Percentiles rank a stretch among this genome's conserved stretches.
Conservation (phyloP, 2,329 filamentous ascomycete species). For the Magnaporthiopsis incrustans region DNA sequence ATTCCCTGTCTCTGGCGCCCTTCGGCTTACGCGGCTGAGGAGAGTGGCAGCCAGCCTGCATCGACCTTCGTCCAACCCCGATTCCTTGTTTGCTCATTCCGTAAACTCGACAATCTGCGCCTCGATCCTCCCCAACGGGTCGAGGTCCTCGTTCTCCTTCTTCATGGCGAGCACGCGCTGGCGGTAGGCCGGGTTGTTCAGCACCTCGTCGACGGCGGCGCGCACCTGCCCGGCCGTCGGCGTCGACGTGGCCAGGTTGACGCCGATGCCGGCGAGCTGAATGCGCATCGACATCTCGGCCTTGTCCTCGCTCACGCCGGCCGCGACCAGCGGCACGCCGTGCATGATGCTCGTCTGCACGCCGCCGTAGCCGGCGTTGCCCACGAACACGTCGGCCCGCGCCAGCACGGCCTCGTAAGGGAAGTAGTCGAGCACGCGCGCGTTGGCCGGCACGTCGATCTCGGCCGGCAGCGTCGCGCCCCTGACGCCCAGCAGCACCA, state of each 20-base stretch:
- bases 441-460: conserved; percentile 22
- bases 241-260: conserved; percentile 31
- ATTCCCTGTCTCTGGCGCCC: too few relatives aligned
- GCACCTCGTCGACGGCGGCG: conserved; percentile 22
- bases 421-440: conserved; percentile 36
- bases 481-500: conserved; percentile 17
- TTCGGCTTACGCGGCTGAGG: too few relatives aligned
- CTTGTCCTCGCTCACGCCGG: conserved; percentile 34
- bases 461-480: conserved; percentile 5
- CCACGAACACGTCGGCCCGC: conserved; percentile 35
- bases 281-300: conserved; percentile 32
- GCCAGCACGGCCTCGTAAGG: conserved; percentile 38
- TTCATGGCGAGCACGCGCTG: conserved; percentile 17
- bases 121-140: conserved; percentile 9
- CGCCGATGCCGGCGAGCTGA: conserved; percentile 34
- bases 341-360: conserved; percentile 35
- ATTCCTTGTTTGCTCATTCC: not conserved
- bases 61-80: too few relatives aligned
- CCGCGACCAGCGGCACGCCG: conserved; percentile 39
- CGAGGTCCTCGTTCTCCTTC: conserved; percentile 16
- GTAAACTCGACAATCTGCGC: conserved; percentile 5
- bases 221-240: conserved; percentile 22
- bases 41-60: too few relatives aligned
- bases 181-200: conserved; percentile 23
- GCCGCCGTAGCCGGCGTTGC: conserved; percentile 41